Evolutionary conservation across 2,329 filamentous ascomycete species (phyloP).

Genomic region (Xylariaceae sp.): DNA sequence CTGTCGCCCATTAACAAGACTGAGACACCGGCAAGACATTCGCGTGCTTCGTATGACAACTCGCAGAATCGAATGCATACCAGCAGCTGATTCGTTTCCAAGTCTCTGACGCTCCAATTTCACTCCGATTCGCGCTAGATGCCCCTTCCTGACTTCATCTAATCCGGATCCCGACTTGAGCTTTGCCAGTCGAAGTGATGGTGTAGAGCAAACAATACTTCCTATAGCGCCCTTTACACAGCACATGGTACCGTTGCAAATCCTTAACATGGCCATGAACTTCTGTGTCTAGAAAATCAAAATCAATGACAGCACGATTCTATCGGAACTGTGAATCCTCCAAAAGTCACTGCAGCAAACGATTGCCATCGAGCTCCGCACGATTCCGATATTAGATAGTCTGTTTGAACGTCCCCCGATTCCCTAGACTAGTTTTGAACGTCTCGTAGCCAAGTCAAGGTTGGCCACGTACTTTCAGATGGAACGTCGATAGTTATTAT

Average conservation of each 20-base stretch:
- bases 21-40: slow-evolving; percentile 37
- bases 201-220: slow-evolving; percentile 9
- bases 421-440: too few species aligned
- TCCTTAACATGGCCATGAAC: slow-evolving; percentile 6
- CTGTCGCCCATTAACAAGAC: slow-evolving; percentile 11
- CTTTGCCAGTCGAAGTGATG: slow-evolving; percentile 5
- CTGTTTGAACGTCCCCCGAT: too few species aligned
- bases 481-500: slow-evolving; percentile 17
- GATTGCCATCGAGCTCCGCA: too few species aligned
- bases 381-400: too few species aligned
- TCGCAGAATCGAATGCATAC: slow-evolving; percentile 9
- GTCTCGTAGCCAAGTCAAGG: slow-evolving; percentile 24
- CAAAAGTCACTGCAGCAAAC: slow-evolving; percentile 6
- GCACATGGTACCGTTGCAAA: not conserved
- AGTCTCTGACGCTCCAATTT: not conserved
- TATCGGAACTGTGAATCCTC: slow-evolving; percentile 13
- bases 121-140: slow-evolving; percentile 9
- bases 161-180: not conserved
- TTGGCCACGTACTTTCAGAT: slow-evolving; percentile 20
- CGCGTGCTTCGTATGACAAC: slow-evolving; percentile 27
- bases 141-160: not conserved
- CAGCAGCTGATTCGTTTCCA: not conserved
- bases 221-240: not conserved
- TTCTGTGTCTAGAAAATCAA: not conserved
- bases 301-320: slow-evolving; percentile 9